Percentiles rank a stretch among this genome's conserved stretches.
These are phyloP conservation scores for Neurospora sp. DNA, from an alignment of 2,329 filamentous ascomycete species.

Conservation along the genomic window DNA sequence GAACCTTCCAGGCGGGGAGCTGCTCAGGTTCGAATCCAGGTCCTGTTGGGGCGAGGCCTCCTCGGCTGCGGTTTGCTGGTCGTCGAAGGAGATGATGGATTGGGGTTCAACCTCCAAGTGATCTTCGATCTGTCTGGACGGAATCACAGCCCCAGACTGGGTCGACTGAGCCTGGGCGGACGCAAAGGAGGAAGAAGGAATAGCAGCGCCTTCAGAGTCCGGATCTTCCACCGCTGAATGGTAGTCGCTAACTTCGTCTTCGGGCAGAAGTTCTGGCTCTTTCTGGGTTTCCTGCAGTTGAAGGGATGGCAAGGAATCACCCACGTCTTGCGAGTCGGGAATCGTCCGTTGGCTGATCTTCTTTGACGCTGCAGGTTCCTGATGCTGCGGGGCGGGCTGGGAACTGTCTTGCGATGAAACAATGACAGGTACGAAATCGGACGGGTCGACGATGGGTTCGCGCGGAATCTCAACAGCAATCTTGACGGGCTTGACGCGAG, in stretches of 20 bases:
- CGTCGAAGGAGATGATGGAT: neutral
- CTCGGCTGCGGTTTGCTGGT: neutral
- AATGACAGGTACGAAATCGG: constrained; percentile 11
- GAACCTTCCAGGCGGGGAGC: neutral
- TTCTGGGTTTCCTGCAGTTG: neutral
- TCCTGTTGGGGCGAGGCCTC: neutral
- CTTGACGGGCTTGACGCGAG: neutral
- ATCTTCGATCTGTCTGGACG: neutral
- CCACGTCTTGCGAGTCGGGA: constrained; percentile 33
- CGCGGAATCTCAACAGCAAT: constrained; percentile 12
- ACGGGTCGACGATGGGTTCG: constrained; percentile 13
- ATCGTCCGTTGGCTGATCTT: constrained; percentile 28
- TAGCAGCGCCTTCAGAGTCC: neutral
- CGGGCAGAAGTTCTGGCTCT: neutral
- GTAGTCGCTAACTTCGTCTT: neutral
- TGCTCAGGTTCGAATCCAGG: neutral
- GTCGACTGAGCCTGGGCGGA: neutral
- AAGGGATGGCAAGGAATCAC: constrained; percentile 10
- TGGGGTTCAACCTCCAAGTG: neutral
- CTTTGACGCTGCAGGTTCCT: neutral
- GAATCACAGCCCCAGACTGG: neutral
- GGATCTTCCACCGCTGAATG: neutral
- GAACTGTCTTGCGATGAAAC: constrained; percentile 6
- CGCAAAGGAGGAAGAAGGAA: neutral
- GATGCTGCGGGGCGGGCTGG: constrained; percentile 2